Conservation (phyloP, 129 eudicot species). For the Saposhnikovia divaricata region DNA sequence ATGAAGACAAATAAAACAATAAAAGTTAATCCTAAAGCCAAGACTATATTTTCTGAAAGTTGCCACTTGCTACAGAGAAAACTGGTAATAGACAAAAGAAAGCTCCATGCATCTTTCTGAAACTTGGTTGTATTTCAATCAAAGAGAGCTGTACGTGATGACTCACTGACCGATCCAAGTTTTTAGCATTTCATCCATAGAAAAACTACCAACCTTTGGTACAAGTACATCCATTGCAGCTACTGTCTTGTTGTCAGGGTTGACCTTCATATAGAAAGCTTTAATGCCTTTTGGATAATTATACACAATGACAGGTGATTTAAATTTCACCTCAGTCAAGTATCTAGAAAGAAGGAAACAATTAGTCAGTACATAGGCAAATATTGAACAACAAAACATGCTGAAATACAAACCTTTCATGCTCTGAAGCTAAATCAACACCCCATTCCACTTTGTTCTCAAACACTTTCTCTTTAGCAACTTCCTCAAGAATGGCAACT, state of each 20-base stretch:
- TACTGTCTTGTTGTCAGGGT: slow-evolving; percentile 14
- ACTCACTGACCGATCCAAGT: not conserved
- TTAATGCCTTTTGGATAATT: slow-evolving; percentile 91
- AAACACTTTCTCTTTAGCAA: slow-evolving; percentile 50
- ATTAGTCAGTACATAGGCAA: slow-evolving; percentile 3
- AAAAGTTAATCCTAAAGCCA: not conserved
- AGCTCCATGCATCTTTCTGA: not conserved
- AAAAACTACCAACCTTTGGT: slow-evolving; percentile 54
- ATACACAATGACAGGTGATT: slow-evolving; percentile 79
- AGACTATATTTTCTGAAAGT: not conserved
- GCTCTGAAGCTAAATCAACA: slow-evolving; percentile 88
- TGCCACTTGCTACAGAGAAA: not conserved
- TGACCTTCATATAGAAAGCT: slow-evolving; percentile 25
- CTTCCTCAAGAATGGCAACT: slow-evolving; percentile 60
- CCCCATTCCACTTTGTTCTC: slow-evolving; percentile 97
- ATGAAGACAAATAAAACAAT: not conserved
- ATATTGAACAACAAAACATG: not conserved
- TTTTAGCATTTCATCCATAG: not conserved
- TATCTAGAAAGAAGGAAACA: slow-evolving; percentile 32
- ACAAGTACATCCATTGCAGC: slow-evolving; percentile 99
- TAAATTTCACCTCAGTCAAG: slow-evolving; percentile 63
- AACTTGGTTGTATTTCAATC: not conserved
- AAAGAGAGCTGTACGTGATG: not conserved
- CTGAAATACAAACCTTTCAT: slow-evolving; percentile 49
- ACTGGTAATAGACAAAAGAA: not conserved